These are phyloP conservation scores for Pichia heedii DNA, from an alignment of 805 yeast genomes.

Conservation along the genomic window DNA sequence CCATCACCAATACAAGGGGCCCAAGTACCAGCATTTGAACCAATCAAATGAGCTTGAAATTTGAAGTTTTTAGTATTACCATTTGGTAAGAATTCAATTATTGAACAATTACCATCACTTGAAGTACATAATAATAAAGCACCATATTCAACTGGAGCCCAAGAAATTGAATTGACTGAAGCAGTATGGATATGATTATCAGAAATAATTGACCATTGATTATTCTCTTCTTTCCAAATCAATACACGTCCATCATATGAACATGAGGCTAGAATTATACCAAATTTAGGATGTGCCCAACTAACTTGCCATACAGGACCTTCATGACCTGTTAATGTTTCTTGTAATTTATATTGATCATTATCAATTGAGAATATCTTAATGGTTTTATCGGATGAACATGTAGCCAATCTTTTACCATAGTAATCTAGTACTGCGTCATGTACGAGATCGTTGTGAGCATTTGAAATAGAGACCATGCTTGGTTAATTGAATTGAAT, in stretches of 20 bases:
- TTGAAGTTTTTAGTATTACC: slow-evolving; percentile 62
- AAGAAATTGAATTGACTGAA: slow-evolving; percentile 84
- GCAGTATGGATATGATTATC: slow-evolving; percentile 87
- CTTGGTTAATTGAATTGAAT: too few species aligned
- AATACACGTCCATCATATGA: slow-evolving; percentile 93
- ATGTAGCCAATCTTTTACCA: slow-evolving; percentile 91
- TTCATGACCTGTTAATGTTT: slow-evolving; percentile 85
- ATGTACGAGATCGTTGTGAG: slow-evolving; percentile 88
- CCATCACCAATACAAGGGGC: slow-evolving; percentile 50
- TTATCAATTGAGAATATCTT: slow-evolving; percentile 89
- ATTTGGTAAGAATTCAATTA: slow-evolving; percentile 84
- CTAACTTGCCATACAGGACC: slow-evolving; percentile 99
- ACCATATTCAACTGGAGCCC: slow-evolving; percentile 98
- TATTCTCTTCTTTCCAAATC: slow-evolving; percentile 91
- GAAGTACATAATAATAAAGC: slow-evolving; percentile 86
- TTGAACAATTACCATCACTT: slow-evolving; percentile 86
- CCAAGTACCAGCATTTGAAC: slow-evolving; percentile 94
- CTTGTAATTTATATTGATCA: slow-evolving; percentile 59
- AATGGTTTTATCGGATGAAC: slow-evolving; percentile 93
- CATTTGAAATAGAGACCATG: slow-evolving; percentile 80
- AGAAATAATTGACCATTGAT: slow-evolving; percentile 79
- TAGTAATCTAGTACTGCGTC: slow-evolving; percentile 97
- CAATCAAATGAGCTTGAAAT: slow-evolving; percentile 82
- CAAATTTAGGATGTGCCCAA: slow-evolving; percentile 99
- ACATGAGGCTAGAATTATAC: slow-evolving; percentile 87